Conservation (phyloP, 2,329 filamentous ascomycete species). For the Aspergillus costaricaensis region DNA sequence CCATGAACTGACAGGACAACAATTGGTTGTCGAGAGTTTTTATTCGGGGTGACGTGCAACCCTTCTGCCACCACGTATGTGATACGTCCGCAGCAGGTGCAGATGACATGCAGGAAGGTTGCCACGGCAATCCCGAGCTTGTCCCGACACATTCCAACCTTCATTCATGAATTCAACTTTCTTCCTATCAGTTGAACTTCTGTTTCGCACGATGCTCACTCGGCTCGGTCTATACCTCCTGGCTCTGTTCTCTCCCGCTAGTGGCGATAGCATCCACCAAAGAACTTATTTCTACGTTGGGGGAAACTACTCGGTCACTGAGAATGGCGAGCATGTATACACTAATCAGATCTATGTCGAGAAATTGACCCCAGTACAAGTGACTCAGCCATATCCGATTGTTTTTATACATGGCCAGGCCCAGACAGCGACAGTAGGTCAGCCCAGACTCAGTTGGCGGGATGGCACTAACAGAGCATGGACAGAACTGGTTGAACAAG, state of each 20-base stretch:
- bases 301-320: conserved; percentile 28
- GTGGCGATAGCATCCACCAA: neutral
- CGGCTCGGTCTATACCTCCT: neutral
- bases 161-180: neutral
- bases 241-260: neutral
- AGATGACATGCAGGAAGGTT: neutral
- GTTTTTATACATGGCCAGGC: conserved; percentile 35
- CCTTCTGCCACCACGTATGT: neutral
- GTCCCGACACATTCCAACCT: neutral
- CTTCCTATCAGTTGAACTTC: neutral
- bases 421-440: conserved; percentile 35
- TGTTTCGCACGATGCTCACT: neutral
- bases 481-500: conserved; percentile 49
- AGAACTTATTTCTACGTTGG: conserved; percentile 35
- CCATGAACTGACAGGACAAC: no score
- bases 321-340: conserved; percentile 24
- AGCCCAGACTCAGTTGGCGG: no score
- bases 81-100: neutral
- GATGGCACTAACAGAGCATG: neutral
- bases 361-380: conserved; percentile 28
- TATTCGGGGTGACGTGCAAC: no score
- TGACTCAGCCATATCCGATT: conserved; percentile 30
- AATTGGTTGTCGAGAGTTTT: no score
- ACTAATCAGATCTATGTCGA: conserved; percentile 41
- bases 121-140: neutral